Base-by-base conservation (phyloP, 2,329 filamentous ascomycete species). In the Calonectria hawksworthii region DNA sequence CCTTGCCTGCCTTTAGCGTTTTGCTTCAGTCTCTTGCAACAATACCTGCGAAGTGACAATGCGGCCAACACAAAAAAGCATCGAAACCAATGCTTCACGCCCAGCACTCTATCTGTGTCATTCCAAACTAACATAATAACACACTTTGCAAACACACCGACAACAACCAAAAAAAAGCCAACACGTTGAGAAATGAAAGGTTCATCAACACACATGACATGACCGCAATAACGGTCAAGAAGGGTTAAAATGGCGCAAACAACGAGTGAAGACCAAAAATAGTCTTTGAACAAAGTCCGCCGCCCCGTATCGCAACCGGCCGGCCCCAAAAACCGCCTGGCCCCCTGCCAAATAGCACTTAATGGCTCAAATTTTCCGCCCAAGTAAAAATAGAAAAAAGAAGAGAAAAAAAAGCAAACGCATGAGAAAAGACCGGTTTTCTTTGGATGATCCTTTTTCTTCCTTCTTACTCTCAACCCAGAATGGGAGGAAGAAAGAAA, bases 181-280 rank as follows among this genome's bases (percentile, higher is more conserved):
- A 21, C 34, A 21, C 23, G 78, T 16, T 54, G 36, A 68, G 41
- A 11, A 70, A 32, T 44, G 61, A 61, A 16, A 64, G 50, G 47
- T 34, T 56, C 52, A 56, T 56, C 34, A 63, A 63, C 56, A 28
- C 56, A 41, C 36, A 41, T 63, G 56, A 41, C 14, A 41, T 41
- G 56, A 36, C 56, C 10, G 38, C 56, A 41, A 63, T 6, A 41
- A 63, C 11, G 26, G n/a, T 16, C 21, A n/a, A 23, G 36, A 63
- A 63, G 36, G 36, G 56, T 63, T 63, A 63, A 63, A 61, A 63
- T 63, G 36, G 56, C 36, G 56, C 56, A 63, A 63, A 41, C 23
- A 63, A 63, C 56, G 23, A 63, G 23, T 28, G 16, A 56, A 56
- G 56, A 63, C 36, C 36, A 28, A 63, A 63, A 63, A 28, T 28